These are phyloP conservation scores for Puya raimondii DNA, from an alignment of 176 grass and related monocot species.

Conservation along the genomic window DNA sequence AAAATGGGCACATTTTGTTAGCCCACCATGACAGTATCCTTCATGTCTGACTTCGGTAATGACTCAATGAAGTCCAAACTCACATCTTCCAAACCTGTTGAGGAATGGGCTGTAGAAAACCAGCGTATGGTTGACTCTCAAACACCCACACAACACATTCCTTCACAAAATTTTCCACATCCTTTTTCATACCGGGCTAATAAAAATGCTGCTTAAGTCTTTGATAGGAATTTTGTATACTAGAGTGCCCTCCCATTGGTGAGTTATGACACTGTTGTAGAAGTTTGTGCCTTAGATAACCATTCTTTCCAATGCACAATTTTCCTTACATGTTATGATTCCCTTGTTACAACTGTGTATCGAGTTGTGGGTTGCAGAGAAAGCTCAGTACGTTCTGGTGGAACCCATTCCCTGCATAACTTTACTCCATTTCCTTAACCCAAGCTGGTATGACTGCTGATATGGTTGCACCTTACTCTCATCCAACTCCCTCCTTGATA, in stretches of 20 bases:
- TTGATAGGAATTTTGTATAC: neutral
- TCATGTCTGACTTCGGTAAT: neutral
- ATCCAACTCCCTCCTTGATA: no score
- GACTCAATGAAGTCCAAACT: constrained; percentile 2
- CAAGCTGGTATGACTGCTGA: no score
- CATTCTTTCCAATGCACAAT: neutral
- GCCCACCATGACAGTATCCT: neutral
- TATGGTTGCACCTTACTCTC: no score
- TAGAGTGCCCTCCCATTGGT: neutral
- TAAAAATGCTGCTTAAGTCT: neutral
- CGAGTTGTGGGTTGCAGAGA: neutral
- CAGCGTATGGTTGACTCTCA: neutral
- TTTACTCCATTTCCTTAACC: no score
- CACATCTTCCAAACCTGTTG: neutral
- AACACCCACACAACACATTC: neutral
- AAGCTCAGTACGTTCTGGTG: no score
- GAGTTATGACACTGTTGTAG: neutral
- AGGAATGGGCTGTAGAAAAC: neutral
- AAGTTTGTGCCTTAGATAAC: neutral
- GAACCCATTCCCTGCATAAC: no score
- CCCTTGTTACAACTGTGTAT: neutral
- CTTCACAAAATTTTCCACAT: neutral
- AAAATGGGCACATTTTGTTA: constrained; percentile 14
- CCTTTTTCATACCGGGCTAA: neutral
- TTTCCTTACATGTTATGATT: neutral